Base-by-base conservation (phyloP, 2,329 filamentous ascomycete species). In the Westerdykella ornata region DNA sequence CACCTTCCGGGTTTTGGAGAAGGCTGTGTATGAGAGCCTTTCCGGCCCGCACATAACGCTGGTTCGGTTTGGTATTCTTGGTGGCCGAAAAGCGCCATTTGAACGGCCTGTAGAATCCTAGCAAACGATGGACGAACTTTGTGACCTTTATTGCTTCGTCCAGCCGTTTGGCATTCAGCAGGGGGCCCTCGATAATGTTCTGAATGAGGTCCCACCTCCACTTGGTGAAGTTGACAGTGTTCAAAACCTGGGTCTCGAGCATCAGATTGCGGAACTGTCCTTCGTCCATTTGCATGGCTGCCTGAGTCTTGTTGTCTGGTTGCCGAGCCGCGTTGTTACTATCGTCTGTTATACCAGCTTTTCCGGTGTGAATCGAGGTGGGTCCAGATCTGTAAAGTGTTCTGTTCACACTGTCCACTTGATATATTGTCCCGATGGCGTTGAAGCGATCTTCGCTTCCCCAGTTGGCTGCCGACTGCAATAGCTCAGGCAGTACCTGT, bases 201-300 rank as follows among this genome's bases (percentile, higher is more conserved):
- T 89, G 77, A 32, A 98, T 88, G 29, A 94, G 73, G 47, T 94
- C 88, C 92, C 94, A 98, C 60, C 94, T 90, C 92, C 92, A 98
- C 63, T 98, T 98, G 30, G 81, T 74, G 57, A 85, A 95, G 53
- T 94, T 96, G 47, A 88, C 88, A 45, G 86, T 92, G 48, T 84
- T 86, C 35, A 97, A 72, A 2, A 98, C 88, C 41, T 88, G 82
- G 3, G 87, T 92, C 46, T 97, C 85, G 14, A 88, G 63, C 58
- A 84, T 75, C 19, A 79, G 68, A 41, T 73, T 74, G 32, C 80
- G 72, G 52, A 84, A 84, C 41, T 76, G 73, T 1, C 73, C 73
- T 53, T 83, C 80, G 48, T 84, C 81, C 68, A 84, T 77, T 18
- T 75, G 69, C 39, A 78, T 73, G 38, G 73, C 78, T 36, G 80